A percentile compares a stretch with the other conserved stretches of the same genome.
Evolutionary conservation across 1,284 basidiomycete species (phyloP).

Genomic region (Fistulina hepatica): DNA sequence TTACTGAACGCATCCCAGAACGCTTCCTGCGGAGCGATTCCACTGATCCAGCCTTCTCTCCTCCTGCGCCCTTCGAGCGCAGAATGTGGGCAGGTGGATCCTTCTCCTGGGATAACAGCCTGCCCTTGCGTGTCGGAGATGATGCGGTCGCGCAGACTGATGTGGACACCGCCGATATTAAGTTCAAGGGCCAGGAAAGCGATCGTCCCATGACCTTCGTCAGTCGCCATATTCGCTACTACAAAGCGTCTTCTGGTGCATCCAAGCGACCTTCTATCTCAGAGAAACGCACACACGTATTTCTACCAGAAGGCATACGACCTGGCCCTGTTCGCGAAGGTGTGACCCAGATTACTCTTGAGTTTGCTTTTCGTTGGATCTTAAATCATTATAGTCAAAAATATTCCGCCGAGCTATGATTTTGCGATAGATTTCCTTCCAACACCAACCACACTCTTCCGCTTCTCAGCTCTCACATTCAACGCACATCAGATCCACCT

Average conservation of each 20-base stretch:
- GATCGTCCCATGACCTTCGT: conserved; percentile 64
- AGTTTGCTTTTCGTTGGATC: conserved; percentile 18
- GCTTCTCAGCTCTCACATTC: conserved; percentile 77
- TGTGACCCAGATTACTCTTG: conserved; percentile 16
- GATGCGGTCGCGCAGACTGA: background rate
- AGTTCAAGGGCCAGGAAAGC: background rate
- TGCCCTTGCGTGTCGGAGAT: conserved; percentile 44
- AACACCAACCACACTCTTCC: conserved; percentile 62
- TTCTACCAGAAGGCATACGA: too few relatives aligned
- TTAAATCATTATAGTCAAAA: background rate
- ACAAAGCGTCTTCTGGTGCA: conserved; percentile 25
- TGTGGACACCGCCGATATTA: background rate
- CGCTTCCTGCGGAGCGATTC: conserved; percentile 43
- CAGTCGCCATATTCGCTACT: conserved; percentile 49
- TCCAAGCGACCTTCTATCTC: conserved; percentile 37
- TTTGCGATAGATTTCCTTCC: conserved; percentile 60
- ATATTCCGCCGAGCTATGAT: conserved; percentile 25
- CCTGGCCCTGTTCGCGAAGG: conserved; percentile 12
- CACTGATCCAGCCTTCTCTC: conserved; percentile 38
- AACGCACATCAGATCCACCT: conserved; percentile 69
- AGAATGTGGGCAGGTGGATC: conserved; percentile 80
- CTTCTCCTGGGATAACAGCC: conserved; percentile 48
- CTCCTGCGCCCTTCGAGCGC: conserved; percentile 63
- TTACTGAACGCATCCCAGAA: conserved; percentile 57
- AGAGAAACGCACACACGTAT: conserved; percentile 71